These are phyloP conservation scores for Penicillium paradoxum DNA, from an alignment of 495 filamentous ascomycete genomes.

Conservation along the genomic window DNA sequence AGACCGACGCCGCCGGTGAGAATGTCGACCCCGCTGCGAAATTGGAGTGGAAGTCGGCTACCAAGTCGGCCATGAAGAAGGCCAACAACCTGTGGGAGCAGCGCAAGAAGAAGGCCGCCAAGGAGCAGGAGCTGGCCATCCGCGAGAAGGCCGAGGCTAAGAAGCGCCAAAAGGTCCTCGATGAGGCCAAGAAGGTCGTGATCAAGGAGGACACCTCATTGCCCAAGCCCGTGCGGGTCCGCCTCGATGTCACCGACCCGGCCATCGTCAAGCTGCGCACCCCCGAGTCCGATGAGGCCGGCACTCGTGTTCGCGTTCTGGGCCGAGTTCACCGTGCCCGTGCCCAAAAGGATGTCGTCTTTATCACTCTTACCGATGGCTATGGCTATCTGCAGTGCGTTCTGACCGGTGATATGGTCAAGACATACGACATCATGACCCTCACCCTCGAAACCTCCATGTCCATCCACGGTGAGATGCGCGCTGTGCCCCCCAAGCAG, in stretches of 20 bases:
- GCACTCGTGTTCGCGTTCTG: constrained; percentile 74
- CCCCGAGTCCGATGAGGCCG: constrained; percentile 49
- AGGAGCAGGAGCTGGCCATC: constrained; percentile 61
- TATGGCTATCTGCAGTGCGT: constrained; percentile 89
- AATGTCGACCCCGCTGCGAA: constrained; percentile 45
- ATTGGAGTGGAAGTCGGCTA: constrained; percentile 71
- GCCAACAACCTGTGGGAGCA: constrained; percentile 64
- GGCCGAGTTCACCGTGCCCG: constrained; percentile 84
- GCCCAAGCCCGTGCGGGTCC: constrained; percentile 71
- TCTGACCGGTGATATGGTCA: constrained; percentile 75
- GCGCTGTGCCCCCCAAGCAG: constrained; percentile 70
- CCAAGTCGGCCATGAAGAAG: constrained; percentile 82
- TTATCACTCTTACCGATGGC: constrained; percentile 82
- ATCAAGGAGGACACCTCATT: constrained; percentile 77
- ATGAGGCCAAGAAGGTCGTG: constrained; percentile 83
- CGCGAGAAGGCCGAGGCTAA: constrained; percentile 69
- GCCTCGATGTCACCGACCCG: constrained; percentile 60
- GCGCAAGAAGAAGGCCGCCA: constrained; percentile 72
- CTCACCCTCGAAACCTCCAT: constrained; percentile 88
- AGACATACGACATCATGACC: constrained; percentile 86
- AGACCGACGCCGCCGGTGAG: constrained; percentile 58
- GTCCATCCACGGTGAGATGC: constrained; percentile 83
- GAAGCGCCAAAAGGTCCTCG: constrained; percentile 59
- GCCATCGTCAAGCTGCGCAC: constrained; percentile 57
- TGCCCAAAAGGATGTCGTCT: constrained; percentile 80